Conservation (phyloP, 805 yeast species). For the Schizosaccharomyces octosporus region DNA sequence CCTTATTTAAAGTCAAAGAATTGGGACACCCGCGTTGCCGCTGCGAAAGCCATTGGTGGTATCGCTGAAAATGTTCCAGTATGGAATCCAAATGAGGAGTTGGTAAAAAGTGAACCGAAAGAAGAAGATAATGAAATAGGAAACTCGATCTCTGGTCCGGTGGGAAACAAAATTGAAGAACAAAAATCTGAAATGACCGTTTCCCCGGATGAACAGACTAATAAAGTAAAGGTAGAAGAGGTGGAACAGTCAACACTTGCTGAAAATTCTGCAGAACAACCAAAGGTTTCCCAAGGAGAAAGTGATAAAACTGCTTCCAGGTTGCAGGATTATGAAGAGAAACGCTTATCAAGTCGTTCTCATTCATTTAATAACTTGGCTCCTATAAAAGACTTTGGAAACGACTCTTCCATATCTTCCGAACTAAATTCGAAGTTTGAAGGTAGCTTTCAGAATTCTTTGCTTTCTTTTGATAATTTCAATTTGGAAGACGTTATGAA, state of each 20-base stretch:
- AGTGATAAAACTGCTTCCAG: neutral
- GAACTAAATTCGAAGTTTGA: neutral
- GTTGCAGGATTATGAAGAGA: neutral
- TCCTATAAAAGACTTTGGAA: neutral
- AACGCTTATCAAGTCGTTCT: neutral
- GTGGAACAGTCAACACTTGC: neutral
- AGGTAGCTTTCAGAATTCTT: neutral
- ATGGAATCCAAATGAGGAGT: constrained; percentile 57
- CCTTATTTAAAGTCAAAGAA: constrained; percentile 61
- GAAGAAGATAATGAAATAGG: neutral
- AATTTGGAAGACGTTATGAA: constrained; percentile 17
- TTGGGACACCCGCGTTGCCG: constrained; percentile 92
- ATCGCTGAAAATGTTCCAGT: constrained; percentile 50
- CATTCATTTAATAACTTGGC: neutral
- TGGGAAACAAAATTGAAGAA: neutral
- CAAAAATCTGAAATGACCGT: neutral
- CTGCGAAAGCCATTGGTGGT: constrained; percentile 87
- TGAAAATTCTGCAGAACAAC: neutral
- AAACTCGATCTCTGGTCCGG: no score
- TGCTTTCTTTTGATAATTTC: constrained; percentile 14
- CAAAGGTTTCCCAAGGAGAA: neutral
- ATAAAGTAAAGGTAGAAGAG: neutral
- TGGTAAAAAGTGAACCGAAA: constrained; percentile 10
- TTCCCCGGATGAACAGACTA: neutral
- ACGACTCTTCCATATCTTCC: neutral